Percentiles rank a stretch among this genome's conserved stretches.
Conservation (phyloP, 768 basidiomycete genomes). For the Agaricus bisporus region DNA sequence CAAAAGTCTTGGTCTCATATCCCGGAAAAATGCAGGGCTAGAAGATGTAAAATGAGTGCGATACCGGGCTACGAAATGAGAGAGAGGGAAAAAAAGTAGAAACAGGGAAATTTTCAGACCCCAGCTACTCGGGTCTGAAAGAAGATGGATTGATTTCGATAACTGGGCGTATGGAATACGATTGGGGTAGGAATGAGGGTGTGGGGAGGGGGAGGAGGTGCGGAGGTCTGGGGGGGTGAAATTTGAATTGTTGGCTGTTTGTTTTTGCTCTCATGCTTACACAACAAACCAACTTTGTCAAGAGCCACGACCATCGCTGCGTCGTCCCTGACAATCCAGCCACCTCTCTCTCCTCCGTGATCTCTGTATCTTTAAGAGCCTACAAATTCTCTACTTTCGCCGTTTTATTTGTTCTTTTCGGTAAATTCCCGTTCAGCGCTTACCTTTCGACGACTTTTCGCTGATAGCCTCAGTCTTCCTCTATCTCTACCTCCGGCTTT, state of each 20-base stretch:
- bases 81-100: not conserved
- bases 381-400: not conserved
- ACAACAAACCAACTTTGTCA: constrained; percentile 9
- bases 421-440: not conserved
- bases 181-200: not conserved
- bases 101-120: no score
- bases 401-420: not conserved
- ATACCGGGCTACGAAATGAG: not conserved
- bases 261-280: constrained; percentile 7
- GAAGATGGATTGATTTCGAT: not conserved
- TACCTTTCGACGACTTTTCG: not conserved
- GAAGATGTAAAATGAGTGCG: not conserved
- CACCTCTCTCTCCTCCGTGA: not conserved
- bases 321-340: not conserved
- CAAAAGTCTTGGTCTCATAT: not conserved
- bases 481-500: not conserved
- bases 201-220: not conserved
- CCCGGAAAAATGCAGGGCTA: not conserved
- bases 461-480: not conserved
- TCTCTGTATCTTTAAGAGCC: not conserved
- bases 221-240: not conserved
- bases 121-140: not conserved
- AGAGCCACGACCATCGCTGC: constrained; percentile 5
- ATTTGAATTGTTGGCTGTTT: constrained; percentile 9
- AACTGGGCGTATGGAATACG: not conserved